phyloP scores from a whole-genome alignment of 331 rosid genomes.

The Malus hybrid region DNA sequence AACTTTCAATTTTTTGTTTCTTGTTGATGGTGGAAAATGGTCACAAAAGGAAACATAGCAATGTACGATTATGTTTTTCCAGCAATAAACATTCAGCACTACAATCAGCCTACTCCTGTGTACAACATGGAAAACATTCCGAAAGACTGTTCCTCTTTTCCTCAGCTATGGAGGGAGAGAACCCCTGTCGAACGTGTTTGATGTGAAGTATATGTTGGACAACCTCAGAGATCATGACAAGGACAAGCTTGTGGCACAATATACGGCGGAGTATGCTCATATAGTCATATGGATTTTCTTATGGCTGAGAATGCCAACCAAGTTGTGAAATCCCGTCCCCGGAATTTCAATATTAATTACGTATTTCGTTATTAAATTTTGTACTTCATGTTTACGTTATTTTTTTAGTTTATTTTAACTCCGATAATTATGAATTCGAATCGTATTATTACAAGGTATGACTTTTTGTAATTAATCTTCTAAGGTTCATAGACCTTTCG shows the following conservation, averaged over 20 bases:
- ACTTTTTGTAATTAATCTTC: no score
- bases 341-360: no score
- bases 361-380: no score
- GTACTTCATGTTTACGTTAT: no score
- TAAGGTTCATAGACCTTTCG: no score
- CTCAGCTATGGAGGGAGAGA: slow-evolving; percentile 68
- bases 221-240: slow-evolving; percentile 45
- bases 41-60: slow-evolving; percentile 49
- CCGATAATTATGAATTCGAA: no score
- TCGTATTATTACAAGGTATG: no score
- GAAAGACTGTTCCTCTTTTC: slow-evolving; percentile 55
- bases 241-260: slow-evolving; percentile 66
- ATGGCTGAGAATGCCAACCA: slow-evolving; percentile 63
- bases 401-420: no score
- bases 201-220: slow-evolving; percentile 41
- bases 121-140: slow-evolving; percentile 66
- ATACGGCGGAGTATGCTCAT: slow-evolving; percentile 56
- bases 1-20: background rate
- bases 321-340: slow-evolving; percentile 1
- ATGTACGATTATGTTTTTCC: slow-evolving; percentile 51
- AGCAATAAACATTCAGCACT: slow-evolving; percentile 38
- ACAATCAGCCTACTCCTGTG: slow-evolving; percentile 50
- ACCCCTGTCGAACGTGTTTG: slow-evolving; percentile 63
- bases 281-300: slow-evolving; percentile 60
- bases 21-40: slow-evolving; percentile 37